Evolutionary conservation across 805 yeast species (phyloP).

Genomic region (Candida maltosa): DNA sequence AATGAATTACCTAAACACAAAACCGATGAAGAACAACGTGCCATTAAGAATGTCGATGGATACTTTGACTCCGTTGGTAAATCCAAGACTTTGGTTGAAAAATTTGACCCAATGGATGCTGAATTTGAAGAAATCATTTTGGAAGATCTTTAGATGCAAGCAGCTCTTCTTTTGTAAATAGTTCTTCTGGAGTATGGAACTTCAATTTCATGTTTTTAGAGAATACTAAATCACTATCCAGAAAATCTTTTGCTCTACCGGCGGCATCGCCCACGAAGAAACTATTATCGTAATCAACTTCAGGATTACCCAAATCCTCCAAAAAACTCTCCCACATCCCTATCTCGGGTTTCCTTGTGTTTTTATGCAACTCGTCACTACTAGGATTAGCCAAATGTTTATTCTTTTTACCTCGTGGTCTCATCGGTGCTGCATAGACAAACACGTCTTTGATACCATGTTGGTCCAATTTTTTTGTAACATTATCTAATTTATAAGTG

Average conservation of each 20-base stretch:
- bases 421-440: slow-evolving; percentile 64
- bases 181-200: slow-evolving; percentile 73
- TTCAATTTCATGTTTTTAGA: slow-evolving; percentile 54
- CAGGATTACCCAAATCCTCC: slow-evolving; percentile 29
- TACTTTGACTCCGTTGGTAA: slow-evolving; percentile 69
- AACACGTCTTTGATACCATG: slow-evolving; percentile 18
- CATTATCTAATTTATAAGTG: slow-evolving; percentile 34
- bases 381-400: too few relatives aligned
- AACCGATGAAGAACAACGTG: slow-evolving; percentile 20
- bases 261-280: slow-evolving; percentile 96
- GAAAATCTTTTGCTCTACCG: slow-evolving; percentile 74
- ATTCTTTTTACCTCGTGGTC: slow-evolving; percentile 28
- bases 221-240: slow-evolving; percentile 73
- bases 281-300: slow-evolving; percentile 42
- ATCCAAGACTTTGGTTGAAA: slow-evolving; percentile 15
- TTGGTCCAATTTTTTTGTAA: slow-evolving; percentile 26
- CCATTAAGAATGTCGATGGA: slow-evolving; percentile 47
- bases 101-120: slow-evolving; percentile 19
- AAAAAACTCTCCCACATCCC: slow-evolving; percentile 73
- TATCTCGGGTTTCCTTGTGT: slow-evolving; percentile 65
- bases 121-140: slow-evolving; percentile 17
- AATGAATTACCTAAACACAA: slow-evolving; percentile 15
- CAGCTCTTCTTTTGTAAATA: slow-evolving; percentile 28
- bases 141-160: slow-evolving; percentile 12
- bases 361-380: slow-evolving; percentile 20